These are phyloP conservation scores for Magnolia officinalis DNA, from an alignment of 164 flowering plant genomes.

Conservation along the genomic window DNA sequence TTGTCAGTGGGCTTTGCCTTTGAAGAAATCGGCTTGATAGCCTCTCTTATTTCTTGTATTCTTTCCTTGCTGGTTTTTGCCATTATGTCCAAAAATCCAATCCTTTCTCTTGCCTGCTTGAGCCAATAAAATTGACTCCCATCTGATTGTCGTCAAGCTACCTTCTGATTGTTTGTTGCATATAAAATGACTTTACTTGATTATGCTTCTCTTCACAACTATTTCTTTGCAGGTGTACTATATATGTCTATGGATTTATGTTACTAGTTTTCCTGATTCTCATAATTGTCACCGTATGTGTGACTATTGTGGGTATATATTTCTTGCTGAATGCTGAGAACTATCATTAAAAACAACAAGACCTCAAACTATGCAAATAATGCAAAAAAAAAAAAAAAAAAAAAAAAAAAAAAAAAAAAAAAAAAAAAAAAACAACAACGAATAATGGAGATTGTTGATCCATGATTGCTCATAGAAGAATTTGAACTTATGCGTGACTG, in stretches of 20 bases:
- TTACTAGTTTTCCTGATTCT: slow-evolving; percentile 92
- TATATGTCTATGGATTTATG: slow-evolving; percentile 98
- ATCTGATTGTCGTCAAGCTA: not conserved
- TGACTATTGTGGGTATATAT: slow-evolving; percentile 95
- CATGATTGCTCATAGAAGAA: too few species aligned
- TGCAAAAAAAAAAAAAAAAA: too few species aligned
- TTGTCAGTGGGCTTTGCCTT: too few species aligned
- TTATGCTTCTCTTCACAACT: not conserved
- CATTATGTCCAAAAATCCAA: not conserved
- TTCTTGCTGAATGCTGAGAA: slow-evolving; percentile 97
- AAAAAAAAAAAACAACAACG: too few species aligned
- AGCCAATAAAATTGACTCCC: not conserved
- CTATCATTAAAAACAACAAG: too few species aligned
- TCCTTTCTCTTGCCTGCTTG: not conserved
- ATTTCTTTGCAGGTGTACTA: slow-evolving; percentile 74
- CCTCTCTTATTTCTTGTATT: too few species aligned
- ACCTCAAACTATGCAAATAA: too few species aligned
- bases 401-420: too few species aligned
- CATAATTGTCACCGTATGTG: slow-evolving; percentile 89
- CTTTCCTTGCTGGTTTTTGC: too few species aligned
- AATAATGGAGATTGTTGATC: too few species aligned
- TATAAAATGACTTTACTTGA: not conserved
- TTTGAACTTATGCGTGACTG: too few species aligned
- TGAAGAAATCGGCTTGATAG: too few species aligned
- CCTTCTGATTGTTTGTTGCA: not conserved